These are phyloP conservation scores for Jasminum sambac DNA, from an alignment of 257 asterid genomes.

Conservation along the genomic window DNA sequence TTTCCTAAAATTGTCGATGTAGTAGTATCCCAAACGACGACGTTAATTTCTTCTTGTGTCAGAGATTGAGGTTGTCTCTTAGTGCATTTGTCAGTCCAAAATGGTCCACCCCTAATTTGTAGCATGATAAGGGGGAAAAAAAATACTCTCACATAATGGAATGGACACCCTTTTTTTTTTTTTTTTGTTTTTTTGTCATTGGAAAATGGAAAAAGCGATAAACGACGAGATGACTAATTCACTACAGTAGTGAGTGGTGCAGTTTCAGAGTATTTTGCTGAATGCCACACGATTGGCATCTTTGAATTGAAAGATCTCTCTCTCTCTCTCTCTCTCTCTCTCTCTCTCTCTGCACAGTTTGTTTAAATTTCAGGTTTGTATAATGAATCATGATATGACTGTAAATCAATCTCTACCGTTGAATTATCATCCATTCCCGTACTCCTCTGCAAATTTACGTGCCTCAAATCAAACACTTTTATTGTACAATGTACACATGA, in stretches of 20 bases:
- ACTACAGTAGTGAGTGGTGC: slow-evolving; percentile 1
- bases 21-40: slow-evolving; percentile 32
- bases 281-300: slow-evolving; percentile 67
- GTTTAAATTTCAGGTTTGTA: slow-evolving; percentile 17
- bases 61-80: slow-evolving; percentile 26
- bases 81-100: slow-evolving; percentile 26
- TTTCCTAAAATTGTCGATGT: slow-evolving; percentile 30
- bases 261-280: slow-evolving; percentile 21
- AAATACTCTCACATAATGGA: slow-evolving; percentile 9
- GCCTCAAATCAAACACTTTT: too few species aligned
- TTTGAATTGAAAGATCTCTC: slow-evolving; percentile 33
- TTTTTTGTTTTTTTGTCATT: slow-evolving; percentile 15
- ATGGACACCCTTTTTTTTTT: slow-evolving; percentile 19
- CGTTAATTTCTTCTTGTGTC: slow-evolving; percentile 6
- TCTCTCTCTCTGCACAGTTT: slow-evolving; percentile 18
- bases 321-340: too few species aligned
- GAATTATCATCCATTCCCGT: slow-evolving; percentile 24
- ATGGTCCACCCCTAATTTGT: slow-evolving; percentile 33
- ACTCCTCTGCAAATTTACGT: not conserved
- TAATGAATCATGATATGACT: slow-evolving; percentile 30
- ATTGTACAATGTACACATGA: slow-evolving; percentile 8
- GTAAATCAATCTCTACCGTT: slow-evolving; percentile 22
- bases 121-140: slow-evolving; percentile 13
- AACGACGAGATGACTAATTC: too few species aligned
- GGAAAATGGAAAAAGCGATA: slow-evolving; percentile 26